Evolutionary conservation across 208 protist genomes (phyloP).

Genomic region (Trypanosoma theileri): DNA sequence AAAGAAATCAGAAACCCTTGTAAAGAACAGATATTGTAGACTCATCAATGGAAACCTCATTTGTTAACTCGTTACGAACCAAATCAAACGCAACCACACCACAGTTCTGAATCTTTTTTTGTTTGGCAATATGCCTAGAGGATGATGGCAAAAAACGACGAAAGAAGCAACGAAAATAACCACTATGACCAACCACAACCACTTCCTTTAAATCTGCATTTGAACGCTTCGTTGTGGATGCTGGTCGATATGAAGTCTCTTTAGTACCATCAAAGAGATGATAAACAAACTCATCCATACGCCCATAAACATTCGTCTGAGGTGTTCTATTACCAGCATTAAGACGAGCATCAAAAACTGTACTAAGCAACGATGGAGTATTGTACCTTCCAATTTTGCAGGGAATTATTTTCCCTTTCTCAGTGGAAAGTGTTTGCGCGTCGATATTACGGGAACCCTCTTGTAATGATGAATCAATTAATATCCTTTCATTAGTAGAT

Average conservation of each 20-base stretch:
- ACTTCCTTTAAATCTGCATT: constrained; percentile 82
- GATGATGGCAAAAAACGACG: constrained; percentile 76
- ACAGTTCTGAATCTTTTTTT: constrained; percentile 90
- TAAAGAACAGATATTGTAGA: constrained; percentile 67
- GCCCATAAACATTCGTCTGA: constrained; percentile 64
- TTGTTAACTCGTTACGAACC: constrained; percentile 52
- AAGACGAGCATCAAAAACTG: constrained; percentile 60
- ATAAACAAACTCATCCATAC: constrained; percentile 79
- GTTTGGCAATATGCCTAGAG: constrained; percentile 67
- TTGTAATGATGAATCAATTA: constrained; percentile 86
- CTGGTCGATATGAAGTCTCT: constrained; percentile 28
- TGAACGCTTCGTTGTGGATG: constrained; percentile 12
- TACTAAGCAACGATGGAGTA: constrained; percentile 39
- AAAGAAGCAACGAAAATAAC: constrained; percentile 90
- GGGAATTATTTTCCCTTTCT: constrained; percentile 68
- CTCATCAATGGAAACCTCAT: constrained; percentile 75
- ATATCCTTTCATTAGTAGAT: constrained; percentile 67
- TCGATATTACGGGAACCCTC: constrained; percentile 92
- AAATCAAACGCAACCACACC: constrained; percentile 84
- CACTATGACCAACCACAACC: constrained; percentile 91
- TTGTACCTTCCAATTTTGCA: constrained; percentile 50
- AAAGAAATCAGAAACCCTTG: constrained; percentile 44
- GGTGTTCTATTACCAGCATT: constrained; percentile 80
- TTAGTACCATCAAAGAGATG: constrained; percentile 67
- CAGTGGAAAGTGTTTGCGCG: constrained; percentile 82